A percentile compares a stretch with the other conserved stretches of the same genome.
Evolutionary conservation across 768 basidiomycete species (phyloP).

Genomic region (Leucogyrophana mollusca): DNA sequence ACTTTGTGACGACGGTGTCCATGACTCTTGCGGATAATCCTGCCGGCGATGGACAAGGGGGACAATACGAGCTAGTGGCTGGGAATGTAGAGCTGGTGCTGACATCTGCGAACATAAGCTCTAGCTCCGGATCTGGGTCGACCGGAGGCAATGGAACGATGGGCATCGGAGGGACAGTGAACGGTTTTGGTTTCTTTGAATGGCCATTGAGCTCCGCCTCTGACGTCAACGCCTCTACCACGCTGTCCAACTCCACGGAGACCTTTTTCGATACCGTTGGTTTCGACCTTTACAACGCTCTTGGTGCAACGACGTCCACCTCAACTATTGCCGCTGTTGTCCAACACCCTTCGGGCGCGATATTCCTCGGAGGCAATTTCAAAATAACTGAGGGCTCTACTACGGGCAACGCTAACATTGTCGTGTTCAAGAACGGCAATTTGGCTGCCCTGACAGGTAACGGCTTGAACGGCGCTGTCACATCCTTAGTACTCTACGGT

Average conservation of each 20-base stretch:
- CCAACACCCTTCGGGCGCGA: constrained; percentile 61
- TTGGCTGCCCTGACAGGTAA: constrained; percentile 52
- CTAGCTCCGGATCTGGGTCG: constrained; percentile 26
- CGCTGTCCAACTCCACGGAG: constrained; percentile 65
- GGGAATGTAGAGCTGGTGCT: constrained; percentile 82
- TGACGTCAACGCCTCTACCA: constrained; percentile 56
- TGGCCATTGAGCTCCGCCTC: constrained; percentile 60
- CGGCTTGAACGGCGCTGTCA: constrained; percentile 82
- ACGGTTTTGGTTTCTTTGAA: constrained; percentile 86
- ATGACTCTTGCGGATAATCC: constrained; percentile 73
- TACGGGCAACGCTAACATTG: constrained; percentile 66
- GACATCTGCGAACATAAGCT: constrained; percentile 53
- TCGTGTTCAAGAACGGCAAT: constrained; percentile 61
- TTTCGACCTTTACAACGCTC: constrained; percentile 55
- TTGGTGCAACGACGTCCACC: constrained; percentile 46
- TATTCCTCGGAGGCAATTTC: constrained; percentile 82
- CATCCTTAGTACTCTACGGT: constrained; percentile 59
- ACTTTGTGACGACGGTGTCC: constrained; percentile 72
- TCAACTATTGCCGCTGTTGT: constrained; percentile 52
- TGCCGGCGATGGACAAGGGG: constrained; percentile 56
- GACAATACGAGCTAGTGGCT: constrained; percentile 81
- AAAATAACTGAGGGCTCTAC: constrained; percentile 54
- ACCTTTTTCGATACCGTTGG: constrained; percentile 67
- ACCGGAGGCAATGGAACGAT: constrained; percentile 30
- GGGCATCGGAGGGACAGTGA: constrained; percentile 34